These are phyloP conservation scores for Rhodotorula sp. DNA, from an alignment of 1,284 basidiomycete genomes.

Conservation along the genomic window DNA sequence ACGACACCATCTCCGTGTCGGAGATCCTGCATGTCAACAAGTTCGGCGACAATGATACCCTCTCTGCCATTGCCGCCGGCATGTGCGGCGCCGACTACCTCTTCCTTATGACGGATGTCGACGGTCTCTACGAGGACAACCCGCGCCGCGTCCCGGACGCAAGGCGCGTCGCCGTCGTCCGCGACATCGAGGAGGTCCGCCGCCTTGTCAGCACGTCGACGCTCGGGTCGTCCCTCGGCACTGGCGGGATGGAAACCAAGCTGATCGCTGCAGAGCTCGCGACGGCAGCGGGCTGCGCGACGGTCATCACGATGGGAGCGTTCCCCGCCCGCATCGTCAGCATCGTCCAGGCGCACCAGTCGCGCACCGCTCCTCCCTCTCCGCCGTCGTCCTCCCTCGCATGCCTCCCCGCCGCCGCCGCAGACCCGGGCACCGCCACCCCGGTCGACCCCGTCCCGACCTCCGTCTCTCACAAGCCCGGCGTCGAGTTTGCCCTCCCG, in stretches of 20 bases:
- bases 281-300: conserved; percentile 92
- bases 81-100: conserved; percentile 98
- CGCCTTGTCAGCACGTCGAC: conserved; percentile 85
- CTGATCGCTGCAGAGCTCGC: conserved; percentile 97
- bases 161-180: conserved; percentile 75
- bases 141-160: conserved; percentile 86
- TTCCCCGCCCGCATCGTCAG: conserved; percentile 74
- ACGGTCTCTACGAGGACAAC: conserved; percentile 93
- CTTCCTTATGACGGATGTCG: conserved; percentile 95
- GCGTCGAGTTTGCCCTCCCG: conserved; percentile 35
- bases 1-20: conserved; percentile 92
- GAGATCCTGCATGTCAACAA: conserved; percentile 72
- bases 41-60: conserved; percentile 98
- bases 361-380: conserved; percentile 8
- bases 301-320: conserved; percentile 83
- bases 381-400: conserved; percentile 16
- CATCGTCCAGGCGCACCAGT: conserved; percentile 73
- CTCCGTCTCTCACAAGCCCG: conserved; percentile 3
- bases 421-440: not conserved
- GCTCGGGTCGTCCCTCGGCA: conserved; percentile 87
- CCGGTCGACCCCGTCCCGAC: not conserved
- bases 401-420: not conserved
- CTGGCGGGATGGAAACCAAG: conserved; percentile 99
- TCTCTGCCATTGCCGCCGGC: conserved; percentile 93
- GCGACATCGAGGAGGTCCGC: conserved; percentile 78